phyloP scores from a whole-genome alignment of 495 filamentous ascomycete species.

The Penicillium pulvis region DNA sequence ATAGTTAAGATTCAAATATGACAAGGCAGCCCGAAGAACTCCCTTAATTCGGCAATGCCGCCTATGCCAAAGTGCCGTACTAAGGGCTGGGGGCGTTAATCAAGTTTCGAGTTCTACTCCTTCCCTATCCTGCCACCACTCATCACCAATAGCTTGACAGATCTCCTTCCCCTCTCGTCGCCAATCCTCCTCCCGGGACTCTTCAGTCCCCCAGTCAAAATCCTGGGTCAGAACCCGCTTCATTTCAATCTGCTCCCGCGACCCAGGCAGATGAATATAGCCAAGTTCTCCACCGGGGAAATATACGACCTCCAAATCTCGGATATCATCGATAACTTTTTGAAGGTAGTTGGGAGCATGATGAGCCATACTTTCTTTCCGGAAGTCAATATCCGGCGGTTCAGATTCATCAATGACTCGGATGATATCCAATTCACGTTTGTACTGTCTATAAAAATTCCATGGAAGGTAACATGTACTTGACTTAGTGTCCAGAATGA shows the following conservation, averaged over 20 bases:
- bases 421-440: conserved; percentile 3
- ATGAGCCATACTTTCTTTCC: conserved; percentile 3
- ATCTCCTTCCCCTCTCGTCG: conserved; percentile 8
- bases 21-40: too few relatives aligned
- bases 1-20: too few relatives aligned
- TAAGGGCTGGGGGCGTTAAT: too few relatives aligned
- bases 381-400: conserved; percentile 3
- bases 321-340: conserved; percentile 5
- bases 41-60: too few relatives aligned
- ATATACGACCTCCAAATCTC: conserved; percentile 2
- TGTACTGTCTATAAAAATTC: too few relatives aligned
- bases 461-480: neutral
- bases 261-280: conserved; percentile 1
- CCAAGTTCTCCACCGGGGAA: neutral
- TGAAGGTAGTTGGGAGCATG: conserved; percentile 7
- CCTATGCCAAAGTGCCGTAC: too few relatives aligned
- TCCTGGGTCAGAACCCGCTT: conserved; percentile 4
- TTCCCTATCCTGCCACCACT: too few relatives aligned
- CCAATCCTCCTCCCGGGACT: conserved; percentile 10
- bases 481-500: conserved; percentile 7
- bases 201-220: conserved; percentile 1
- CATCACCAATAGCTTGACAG: neutral
- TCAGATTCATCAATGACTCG: conserved; percentile 7
- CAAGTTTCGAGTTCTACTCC: too few relatives aligned
- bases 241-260: conserved; percentile 6